Evolutionary conservation across 192 early-diverging fungal genomes (phyloP).

Genomic region (Chytriomyces hyalinus): DNA sequence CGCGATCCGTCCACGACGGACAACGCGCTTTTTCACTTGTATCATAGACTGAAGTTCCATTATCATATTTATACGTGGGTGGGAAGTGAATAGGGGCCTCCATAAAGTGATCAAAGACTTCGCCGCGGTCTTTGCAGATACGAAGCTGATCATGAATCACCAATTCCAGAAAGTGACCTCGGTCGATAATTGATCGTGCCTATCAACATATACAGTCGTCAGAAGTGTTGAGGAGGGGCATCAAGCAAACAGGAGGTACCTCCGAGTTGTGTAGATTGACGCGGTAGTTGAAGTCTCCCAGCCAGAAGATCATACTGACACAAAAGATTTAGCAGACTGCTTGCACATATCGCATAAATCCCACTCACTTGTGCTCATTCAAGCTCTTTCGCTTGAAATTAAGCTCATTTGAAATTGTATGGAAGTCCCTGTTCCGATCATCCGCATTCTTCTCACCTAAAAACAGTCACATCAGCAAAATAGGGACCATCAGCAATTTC

Average conservation of each 20-base stretch:
- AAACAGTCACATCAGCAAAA: conserved; percentile 1
- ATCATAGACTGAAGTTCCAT: conserved; percentile 77
- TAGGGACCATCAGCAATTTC: neutral
- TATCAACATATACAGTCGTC: conserved; percentile 53
- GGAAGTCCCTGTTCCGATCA: conserved; percentile 33
- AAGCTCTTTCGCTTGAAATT: conserved; percentile 79
- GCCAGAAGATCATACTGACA: conserved; percentile 64
- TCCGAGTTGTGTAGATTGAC: conserved; percentile 78
- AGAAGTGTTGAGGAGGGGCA: no score
- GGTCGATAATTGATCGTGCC: conserved; percentile 41
- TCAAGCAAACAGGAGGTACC: neutral
- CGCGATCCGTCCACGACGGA: conserved; percentile 96
- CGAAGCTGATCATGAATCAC: conserved; percentile 52
- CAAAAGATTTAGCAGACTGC: no score
- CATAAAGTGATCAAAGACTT: conserved; percentile 71
- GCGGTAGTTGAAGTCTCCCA: conserved; percentile 94
- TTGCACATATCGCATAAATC: neutral
- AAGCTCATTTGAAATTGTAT: conserved; percentile 29
- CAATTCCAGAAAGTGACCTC: neutral
- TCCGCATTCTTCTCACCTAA: conserved; percentile 64
- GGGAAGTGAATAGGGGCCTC: conserved; percentile 80
- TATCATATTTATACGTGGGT: conserved; percentile 98
- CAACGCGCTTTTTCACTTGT: conserved; percentile 90
- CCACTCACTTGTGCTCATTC: conserved; percentile 76
- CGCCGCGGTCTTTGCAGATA: conserved; percentile 47